These are phyloP conservation scores for Malania oleifera DNA, from an alignment of 164 flowering plant species.

Conservation along the genomic window DNA sequence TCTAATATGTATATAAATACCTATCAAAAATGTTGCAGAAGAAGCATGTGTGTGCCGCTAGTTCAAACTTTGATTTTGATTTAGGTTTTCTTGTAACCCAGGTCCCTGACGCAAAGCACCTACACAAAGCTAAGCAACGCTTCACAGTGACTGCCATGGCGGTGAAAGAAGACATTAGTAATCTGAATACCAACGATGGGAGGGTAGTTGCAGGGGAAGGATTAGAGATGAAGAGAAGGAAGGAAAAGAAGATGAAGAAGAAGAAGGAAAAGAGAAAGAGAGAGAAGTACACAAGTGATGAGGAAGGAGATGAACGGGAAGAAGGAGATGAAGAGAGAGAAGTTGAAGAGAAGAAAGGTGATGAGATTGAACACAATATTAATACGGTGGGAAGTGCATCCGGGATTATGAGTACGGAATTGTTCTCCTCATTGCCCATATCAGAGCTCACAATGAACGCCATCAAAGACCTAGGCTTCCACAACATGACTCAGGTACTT, in stretches of 20 bases:
- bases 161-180: no score
- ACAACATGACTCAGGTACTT: slow-evolving; percentile 79
- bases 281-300: not conserved
- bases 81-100: no score
- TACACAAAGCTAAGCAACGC: no score
- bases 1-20: no score
- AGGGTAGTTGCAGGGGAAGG: not conserved
- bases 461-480: slow-evolving; percentile 66
- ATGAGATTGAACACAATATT: not conserved
- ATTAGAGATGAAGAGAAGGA: not conserved
- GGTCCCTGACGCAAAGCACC: no score
- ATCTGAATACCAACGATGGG: no score
- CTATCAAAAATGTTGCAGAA: no score
- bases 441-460: slow-evolving; percentile 73
- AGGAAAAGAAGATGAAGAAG: slow-evolving; percentile 14
- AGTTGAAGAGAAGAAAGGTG: slow-evolving; percentile 2
- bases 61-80: no score
- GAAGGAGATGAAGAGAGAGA: slow-evolving; percentile 7
- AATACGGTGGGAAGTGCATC: slow-evolving; percentile 20
- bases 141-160: no score
- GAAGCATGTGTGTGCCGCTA: no score
- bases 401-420: slow-evolving; percentile 78
- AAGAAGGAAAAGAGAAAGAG: slow-evolving; percentile 8
- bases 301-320: slow-evolving; percentile 7
- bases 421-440: slow-evolving; percentile 43